Percentiles rank a stretch among this genome's conserved stretches.
Evolutionary conservation across 2,329 filamentous ascomycete genomes (phyloP).

Genomic region (Trichoderma afroharzianum): DNA sequence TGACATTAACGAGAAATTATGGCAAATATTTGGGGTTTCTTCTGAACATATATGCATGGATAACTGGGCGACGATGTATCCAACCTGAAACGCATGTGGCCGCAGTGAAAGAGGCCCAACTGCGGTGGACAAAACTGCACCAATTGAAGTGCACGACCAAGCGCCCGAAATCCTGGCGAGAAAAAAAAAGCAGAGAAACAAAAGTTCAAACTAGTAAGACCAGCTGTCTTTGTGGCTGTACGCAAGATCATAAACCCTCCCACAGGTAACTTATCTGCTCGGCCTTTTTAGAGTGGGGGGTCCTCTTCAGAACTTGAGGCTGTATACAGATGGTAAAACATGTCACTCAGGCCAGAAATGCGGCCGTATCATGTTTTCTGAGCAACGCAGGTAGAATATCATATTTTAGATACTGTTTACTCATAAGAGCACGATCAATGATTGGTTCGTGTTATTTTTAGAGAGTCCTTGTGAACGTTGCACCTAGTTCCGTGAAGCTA

Average conservation of each 20-base stretch:
- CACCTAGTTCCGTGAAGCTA: background rate
- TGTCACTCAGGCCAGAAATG: background rate
- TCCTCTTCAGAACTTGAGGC: background rate
- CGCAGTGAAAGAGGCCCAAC: background rate
- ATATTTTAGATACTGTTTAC: background rate
- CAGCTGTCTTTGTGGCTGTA: background rate
- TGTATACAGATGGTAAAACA: background rate
- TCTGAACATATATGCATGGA: background rate
- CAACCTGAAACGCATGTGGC: background rate
- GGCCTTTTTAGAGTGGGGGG: no score
- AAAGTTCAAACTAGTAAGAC: background rate
- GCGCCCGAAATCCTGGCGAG: background rate
- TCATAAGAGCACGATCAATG: background rate
- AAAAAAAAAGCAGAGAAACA: background rate
- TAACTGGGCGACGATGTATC: background rate
- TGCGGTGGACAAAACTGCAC: background rate
- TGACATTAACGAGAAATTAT: background rate
- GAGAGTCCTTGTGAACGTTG: background rate
- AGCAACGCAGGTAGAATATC: accelerated
- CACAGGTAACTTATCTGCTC: background rate
- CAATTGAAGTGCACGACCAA: background rate
- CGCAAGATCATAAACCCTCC: background rate
- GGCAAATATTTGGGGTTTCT: background rate
- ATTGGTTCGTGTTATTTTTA: background rate
- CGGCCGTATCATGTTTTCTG: background rate